Evolutionary conservation across 192 early-diverging fungal species (phyloP).

Genomic region (Coemansia sp.): DNA sequence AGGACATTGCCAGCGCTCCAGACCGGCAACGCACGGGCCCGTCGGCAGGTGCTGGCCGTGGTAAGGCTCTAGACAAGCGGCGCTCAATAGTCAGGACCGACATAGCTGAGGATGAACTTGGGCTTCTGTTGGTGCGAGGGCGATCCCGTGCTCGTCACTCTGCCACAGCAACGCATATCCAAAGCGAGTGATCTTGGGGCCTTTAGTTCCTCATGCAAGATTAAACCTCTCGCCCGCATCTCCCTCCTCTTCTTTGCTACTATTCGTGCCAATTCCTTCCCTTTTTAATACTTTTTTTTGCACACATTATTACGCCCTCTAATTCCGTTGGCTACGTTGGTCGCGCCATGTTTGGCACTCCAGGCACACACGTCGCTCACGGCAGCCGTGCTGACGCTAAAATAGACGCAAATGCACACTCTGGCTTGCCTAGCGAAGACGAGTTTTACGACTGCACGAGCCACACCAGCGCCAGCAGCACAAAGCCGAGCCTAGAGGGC

Average conservation of each 20-base stretch:
- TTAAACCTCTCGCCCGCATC: neutral
- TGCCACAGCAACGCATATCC: neutral
- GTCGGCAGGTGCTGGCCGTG: neutral
- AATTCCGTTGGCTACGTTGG: neutral
- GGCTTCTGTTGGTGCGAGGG: conserved; percentile 23
- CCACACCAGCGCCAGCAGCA: conserved; percentile 18
- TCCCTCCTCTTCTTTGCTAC: neutral
- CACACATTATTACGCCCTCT: neutral
- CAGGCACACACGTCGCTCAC: neutral
- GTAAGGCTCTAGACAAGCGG: neutral
- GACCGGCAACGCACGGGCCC: conserved; percentile 1
- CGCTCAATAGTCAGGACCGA: neutral
- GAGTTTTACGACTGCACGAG: conserved; percentile 45
- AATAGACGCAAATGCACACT: neutral
- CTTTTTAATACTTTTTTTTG: neutral
- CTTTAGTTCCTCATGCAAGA: neutral
- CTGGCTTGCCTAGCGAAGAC: conserved; percentile 29
- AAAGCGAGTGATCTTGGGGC: neutral
- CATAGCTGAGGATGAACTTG: conserved; percentile 30
- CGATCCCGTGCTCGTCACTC: conserved; percentile 11
- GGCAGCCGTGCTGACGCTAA: neutral
- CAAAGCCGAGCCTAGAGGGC: conserved; percentile 28
- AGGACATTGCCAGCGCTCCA: conserved; percentile 3
- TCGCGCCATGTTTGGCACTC: neutral
- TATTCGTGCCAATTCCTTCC: neutral